Percentiles rank a stretch among this genome's conserved stretches.
phyloP scores from a whole-genome alignment of 257 asterid genomes.

The Ajuga chamaepitys region DNA sequence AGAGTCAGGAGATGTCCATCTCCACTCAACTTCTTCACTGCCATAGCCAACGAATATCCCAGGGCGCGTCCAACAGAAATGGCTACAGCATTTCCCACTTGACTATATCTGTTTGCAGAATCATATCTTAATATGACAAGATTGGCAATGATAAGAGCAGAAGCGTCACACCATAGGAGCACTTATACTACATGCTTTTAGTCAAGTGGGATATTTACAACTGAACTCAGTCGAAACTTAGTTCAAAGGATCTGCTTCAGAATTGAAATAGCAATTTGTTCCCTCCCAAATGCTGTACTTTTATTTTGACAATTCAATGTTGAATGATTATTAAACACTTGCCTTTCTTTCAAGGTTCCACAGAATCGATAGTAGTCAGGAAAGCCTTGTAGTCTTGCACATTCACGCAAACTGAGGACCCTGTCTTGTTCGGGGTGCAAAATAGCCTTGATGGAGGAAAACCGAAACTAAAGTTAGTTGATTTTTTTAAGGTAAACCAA shows the following conservation, averaged over 20 bases:
- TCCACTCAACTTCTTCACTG: conserved; percentile 33
- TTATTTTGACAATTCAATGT: not conserved
- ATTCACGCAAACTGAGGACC: conserved; percentile 40
- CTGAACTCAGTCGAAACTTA: no score
- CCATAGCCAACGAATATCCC: conserved; percentile 47
- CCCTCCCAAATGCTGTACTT: not conserved
- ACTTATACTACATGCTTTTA: no score
- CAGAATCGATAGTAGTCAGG: conserved; percentile 41
- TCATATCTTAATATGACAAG: no score
- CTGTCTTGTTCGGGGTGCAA: conserved; percentile 54
- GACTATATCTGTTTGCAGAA: conserved; percentile 26
- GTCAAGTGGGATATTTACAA: no score
- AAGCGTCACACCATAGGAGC: not conserved
- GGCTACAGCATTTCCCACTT: conserved; percentile 53
- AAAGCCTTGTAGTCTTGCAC: conserved; percentile 51
- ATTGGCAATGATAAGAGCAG: not conserved
- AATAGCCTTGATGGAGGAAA: conserved; percentile 23
- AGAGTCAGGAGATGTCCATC: conserved; percentile 35
- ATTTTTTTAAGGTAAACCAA: not conserved
- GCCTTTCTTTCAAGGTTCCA: conserved; percentile 44
- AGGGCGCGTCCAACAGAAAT: conserved; percentile 44
- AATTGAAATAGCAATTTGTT: not conserved
- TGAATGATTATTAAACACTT: not conserved
- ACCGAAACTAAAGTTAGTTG: not conserved
- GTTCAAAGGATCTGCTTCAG: not conserved